Percentiles rank a stretch among this genome's conserved stretches.
These are phyloP conservation scores for Brasilioporus rufonigricans DNA, from an alignment of 768 basidiomycete species.

Conservation along the genomic window DNA sequence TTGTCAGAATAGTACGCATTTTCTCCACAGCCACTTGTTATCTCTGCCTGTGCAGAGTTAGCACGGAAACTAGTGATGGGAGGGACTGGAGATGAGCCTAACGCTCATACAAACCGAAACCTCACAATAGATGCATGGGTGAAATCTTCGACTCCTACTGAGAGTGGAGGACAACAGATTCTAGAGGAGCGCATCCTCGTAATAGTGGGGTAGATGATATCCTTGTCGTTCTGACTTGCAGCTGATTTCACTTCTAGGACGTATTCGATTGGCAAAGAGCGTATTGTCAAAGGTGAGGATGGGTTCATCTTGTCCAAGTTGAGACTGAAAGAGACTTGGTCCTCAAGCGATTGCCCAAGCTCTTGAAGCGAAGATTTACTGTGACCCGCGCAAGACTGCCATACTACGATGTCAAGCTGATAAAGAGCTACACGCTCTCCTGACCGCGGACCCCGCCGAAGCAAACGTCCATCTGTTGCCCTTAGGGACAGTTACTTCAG, in stretches of 20 bases:
- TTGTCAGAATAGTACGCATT: conserved; percentile 70
- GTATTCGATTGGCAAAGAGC: conserved; percentile 97
- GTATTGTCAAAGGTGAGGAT: conserved; percentile 84
- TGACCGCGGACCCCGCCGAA: conserved; percentile 72
- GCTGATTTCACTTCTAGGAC: conserved; percentile 51
- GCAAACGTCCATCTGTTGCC: conserved; percentile 88
- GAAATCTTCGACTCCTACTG: conserved; percentile 22
- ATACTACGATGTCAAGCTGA: conserved; percentile 86
- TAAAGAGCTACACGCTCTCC: conserved; percentile 70
- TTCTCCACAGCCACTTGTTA: conserved; percentile 92
- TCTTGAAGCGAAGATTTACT: conserved; percentile 80
- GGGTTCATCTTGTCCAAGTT: not conserved
- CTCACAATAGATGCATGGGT: conserved; percentile 56
- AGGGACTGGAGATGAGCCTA: conserved; percentile 29
- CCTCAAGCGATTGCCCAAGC: conserved; percentile 77
- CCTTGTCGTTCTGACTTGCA: not conserved
- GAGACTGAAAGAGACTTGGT: not conserved
- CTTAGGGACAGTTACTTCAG: conserved; percentile 68
- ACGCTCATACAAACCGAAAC: conserved; percentile 21
- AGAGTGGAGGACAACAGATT: conserved; percentile 35
- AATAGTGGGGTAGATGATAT: conserved; percentile 61
- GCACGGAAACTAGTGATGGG: conserved; percentile 56
- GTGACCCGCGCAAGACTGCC: conserved; percentile 78
- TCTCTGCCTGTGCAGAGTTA: conserved; percentile 88
- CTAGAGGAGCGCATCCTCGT: conserved; percentile 47